Base-by-base conservation (phyloP, 2,329 filamentous ascomycete species). In the Saccharata proteae region DNA sequence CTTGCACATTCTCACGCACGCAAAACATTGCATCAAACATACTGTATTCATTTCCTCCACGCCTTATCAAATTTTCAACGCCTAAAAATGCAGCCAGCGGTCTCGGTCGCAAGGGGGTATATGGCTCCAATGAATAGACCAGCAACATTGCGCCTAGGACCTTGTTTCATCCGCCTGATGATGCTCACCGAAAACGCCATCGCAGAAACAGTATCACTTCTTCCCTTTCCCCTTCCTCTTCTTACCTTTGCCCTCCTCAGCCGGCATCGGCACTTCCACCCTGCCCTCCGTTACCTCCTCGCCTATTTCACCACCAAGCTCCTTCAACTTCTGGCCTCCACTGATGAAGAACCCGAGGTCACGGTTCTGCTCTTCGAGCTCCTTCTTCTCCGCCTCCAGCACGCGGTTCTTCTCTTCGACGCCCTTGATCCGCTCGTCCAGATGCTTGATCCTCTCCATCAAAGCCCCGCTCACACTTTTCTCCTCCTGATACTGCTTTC, bases 281-380 rank as follows among this genome's bases (percentile, higher is more conserved):
- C 38, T 47, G 8, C 41, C 53, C n/a, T 37, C 35, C 9, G 18
- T 30, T 3, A 33, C 30, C 22, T 37, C 35, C 9, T 30, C 17
- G 15, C 26, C 10, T 6, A 13, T 16, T 35, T 71, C 74, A 42
- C 67, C 68, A 16, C 68, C 69, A 57, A 85, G 58, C 53, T 77
- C 70, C 58, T 71, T 77, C 44, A 94, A 57, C 56, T 84, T 88
- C 56, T 90, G 76, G 54, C 80, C 74, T 0, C 82, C 80, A 13
- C 75, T 81, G 37, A 94, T 88, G 48, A 88, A 93, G 67, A 93
- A 86, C 30, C 68, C 76, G 50, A 94, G 52, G 51, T 94, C 88
- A 10, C 80, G 71, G 49, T 93, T 93, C 66, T 85, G 80, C 52
- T 93, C 85, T 41, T 76, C 73, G 25, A 93, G 58, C 43, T 93